Conservation (phyloP, 2,329 filamentous ascomycete species). For the Penicillium sclerotiorum region DNA sequence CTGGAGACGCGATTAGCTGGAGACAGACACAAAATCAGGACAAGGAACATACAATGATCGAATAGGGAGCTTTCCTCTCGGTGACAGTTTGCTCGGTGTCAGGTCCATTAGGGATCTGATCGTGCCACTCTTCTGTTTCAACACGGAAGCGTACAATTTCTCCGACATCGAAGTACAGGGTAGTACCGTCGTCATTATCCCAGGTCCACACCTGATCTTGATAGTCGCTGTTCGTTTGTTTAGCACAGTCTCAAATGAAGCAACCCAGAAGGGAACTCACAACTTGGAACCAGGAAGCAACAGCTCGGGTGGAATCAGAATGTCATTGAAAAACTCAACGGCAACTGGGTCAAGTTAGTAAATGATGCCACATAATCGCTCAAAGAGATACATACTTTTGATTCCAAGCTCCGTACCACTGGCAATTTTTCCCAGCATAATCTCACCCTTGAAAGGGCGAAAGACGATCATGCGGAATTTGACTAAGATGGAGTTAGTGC, state of each 20-base stretch:
- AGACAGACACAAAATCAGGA: conserved; percentile 15
- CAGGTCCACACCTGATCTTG: conserved; percentile 83
- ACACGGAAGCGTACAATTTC: conserved; percentile 87
- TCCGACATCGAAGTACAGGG: conserved; percentile 85
- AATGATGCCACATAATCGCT: no score
- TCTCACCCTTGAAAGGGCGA: conserved; percentile 92
- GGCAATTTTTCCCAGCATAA: conserved; percentile 81
- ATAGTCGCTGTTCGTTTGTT: conserved; percentile 59
- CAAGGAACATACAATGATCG: conserved; percentile 42
- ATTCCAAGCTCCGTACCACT: conserved; percentile 73
- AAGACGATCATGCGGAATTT: conserved; percentile 94
- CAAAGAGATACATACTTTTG: conserved; percentile 51
- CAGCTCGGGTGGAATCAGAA: conserved; percentile 74
- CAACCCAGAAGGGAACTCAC: conserved; percentile 52
- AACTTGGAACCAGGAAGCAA: conserved; percentile 77
- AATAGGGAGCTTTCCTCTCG: conserved; percentile 61
- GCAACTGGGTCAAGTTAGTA: conserved; percentile 59
- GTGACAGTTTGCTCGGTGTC: conserved; percentile 61
- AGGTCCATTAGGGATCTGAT: conserved; percentile 75
- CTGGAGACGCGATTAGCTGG: conserved; percentile 25
- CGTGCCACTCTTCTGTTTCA: conserved; percentile 86
- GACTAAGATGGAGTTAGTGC: conserved; percentile 55
- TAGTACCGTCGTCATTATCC: conserved; percentile 69
- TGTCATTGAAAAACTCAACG: conserved; percentile 92
- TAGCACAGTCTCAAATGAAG: neutral